Conservation (phyloP, 192 early-diverging fungal genomes). For the Backusella circina region DNA sequence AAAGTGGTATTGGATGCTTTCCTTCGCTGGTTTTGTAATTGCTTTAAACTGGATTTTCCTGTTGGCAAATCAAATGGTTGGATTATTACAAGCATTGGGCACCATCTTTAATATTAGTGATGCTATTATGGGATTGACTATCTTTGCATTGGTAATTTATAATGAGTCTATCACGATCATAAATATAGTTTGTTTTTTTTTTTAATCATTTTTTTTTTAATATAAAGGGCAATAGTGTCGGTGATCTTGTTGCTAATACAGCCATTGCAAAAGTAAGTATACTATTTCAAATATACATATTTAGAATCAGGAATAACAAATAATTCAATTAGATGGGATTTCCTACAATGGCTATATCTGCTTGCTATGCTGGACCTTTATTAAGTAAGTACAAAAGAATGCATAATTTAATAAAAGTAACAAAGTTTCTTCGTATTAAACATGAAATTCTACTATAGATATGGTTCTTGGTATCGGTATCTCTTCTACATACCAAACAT, state of each 20-base stretch:
- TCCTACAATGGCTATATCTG: constrained; percentile 91
- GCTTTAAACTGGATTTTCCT: constrained; percentile 83
- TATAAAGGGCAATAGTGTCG: constrained; percentile 68
- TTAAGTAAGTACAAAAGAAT: constrained; percentile 55
- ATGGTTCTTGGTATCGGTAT: constrained; percentile 82
- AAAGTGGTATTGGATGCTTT: constrained; percentile 38
- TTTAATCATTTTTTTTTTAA: not conserved
- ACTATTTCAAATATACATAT: not conserved
- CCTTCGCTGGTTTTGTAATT: constrained; percentile 69
- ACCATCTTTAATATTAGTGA: constrained; percentile 76
- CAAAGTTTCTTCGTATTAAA: not conserved
- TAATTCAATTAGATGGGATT: constrained; percentile 65
- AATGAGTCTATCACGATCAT: not conserved
- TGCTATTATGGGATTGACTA: constrained; percentile 74
- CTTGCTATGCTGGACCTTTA: constrained; percentile 93
- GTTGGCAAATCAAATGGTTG: constrained; percentile 85
- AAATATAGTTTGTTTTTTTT: not conserved
- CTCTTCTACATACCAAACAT: constrained; percentile 54
- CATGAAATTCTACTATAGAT: constrained; percentile 40
- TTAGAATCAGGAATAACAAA: not conserved
- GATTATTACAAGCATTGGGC: constrained; percentile 75
- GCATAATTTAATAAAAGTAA: not conserved
- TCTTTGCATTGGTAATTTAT: constrained; percentile 74
- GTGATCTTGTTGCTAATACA: constrained; percentile 89
- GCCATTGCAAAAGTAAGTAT: constrained; percentile 60